phyloP scores from a whole-genome alignment of 2,329 filamentous ascomycete species.

The Raffaelea albimanens region DNA sequence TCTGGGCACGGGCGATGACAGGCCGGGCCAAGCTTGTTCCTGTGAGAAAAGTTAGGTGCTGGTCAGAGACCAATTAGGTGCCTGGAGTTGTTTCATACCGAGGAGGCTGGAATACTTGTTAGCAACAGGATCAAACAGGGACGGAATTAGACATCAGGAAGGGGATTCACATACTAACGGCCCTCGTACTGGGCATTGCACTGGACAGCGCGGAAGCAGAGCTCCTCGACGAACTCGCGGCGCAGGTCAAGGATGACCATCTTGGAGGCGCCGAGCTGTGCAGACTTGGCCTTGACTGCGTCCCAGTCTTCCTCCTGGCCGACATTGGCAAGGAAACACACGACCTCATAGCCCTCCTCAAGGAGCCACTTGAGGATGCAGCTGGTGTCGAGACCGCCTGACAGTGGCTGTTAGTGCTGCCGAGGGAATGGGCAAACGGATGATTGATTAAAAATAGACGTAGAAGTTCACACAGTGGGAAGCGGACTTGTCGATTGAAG shows the following conservation, averaged over 20 bases:
- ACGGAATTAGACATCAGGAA: constrained; percentile 20
- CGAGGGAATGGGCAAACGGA: constrained; percentile 1
- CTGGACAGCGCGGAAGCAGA: constrained; percentile 72
- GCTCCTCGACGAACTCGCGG: constrained; percentile 68
- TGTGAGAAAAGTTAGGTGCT: constrained; percentile 19
- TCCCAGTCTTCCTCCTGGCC: constrained; percentile 70
- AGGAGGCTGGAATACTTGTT: constrained; percentile 20
- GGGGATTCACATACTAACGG: constrained; percentile 30
- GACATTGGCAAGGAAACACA: constrained; percentile 58
- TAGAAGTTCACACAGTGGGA: neutral
- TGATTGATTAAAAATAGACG: neutral
- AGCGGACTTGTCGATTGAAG: too few species aligned
- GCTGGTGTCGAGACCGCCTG: constrained; percentile 15
- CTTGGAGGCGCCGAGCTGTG: constrained; percentile 53
- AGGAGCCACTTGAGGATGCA: constrained; percentile 16
- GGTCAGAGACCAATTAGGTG: neutral
- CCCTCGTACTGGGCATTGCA: constrained; percentile 64
- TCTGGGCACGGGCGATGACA: constrained; percentile 59
- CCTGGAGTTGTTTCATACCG: constrained; percentile 23
- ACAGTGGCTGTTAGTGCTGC: too few species aligned
- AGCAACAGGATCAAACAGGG: neutral
- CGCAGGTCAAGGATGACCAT: constrained; percentile 57
- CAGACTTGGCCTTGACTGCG: constrained; percentile 57
- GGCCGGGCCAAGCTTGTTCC: constrained; percentile 58
- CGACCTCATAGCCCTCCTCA: constrained; percentile 50